Conservation (phyloP, 495 filamentous ascomycete genomes). For the Penicillium antarcticum region DNA sequence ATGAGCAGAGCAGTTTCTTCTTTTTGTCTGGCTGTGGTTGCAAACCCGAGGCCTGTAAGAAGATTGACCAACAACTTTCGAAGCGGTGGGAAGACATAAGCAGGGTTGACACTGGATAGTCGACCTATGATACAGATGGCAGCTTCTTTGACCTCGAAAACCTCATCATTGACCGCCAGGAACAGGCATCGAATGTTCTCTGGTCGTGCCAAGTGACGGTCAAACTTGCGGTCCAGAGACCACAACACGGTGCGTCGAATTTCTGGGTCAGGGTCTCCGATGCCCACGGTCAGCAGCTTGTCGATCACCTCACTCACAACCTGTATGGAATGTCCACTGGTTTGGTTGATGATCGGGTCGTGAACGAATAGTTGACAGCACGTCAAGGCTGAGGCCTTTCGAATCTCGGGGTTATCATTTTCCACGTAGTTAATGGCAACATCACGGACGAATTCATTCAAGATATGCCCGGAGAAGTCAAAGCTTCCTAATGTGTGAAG, state of each 20-base stretch:
- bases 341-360: slow-evolving; percentile 96
- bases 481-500: slow-evolving; percentile 93
- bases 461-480: slow-evolving; percentile 87
- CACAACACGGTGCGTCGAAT: slow-evolving; percentile 85
- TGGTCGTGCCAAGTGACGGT: slow-evolving; percentile 88
- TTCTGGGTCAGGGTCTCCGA: slow-evolving; percentile 83
- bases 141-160: slow-evolving; percentile 87
- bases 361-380: slow-evolving; percentile 96
- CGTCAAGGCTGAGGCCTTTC: slow-evolving; percentile 91
- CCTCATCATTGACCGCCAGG: slow-evolving; percentile 92
- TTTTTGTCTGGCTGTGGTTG: slow-evolving; percentile 88
- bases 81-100: slow-evolving; percentile 92
- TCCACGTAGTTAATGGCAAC: slow-evolving; percentile 98
- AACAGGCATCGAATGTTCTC: slow-evolving; percentile 96
- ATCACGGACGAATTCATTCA: slow-evolving; percentile 98
- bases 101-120: slow-evolving; percentile 85
- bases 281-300: slow-evolving; percentile 88
- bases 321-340: slow-evolving; percentile 91
- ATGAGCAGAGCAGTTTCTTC: slow-evolving; percentile 94
- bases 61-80: slow-evolving; percentile 94
- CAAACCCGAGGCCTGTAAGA: slow-evolving; percentile 91
- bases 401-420: slow-evolving; percentile 88
- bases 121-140: slow-evolving; percentile 95
- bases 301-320: slow-evolving; percentile 97
- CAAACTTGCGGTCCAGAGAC: slow-evolving; percentile 89